Conservation (phyloP, 164 flowering plant species). For the Sedum album region DNA sequence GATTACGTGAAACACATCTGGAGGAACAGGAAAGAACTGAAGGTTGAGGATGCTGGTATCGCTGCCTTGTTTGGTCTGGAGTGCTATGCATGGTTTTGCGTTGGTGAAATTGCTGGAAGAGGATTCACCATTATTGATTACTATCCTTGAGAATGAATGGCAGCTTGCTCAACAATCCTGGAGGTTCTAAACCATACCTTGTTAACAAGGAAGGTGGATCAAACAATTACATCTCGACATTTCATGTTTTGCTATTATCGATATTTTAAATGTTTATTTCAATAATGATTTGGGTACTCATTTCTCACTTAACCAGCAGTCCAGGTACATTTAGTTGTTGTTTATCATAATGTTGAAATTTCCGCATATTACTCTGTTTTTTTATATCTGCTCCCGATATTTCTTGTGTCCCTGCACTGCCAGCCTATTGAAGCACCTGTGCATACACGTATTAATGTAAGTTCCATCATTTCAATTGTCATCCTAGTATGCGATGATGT, state of each 20-base stretch:
- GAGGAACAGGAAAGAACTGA: constrained; percentile 7
- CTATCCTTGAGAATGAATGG: constrained; percentile 3
- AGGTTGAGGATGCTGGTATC: constrained; percentile 5
- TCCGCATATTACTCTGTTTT: no score
- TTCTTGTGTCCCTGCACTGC: no score
- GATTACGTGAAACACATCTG: constrained; percentile 4
- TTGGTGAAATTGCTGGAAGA: constrained; percentile 4
- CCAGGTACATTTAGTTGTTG: no score
- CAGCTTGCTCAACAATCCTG: neutral
- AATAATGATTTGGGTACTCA: neutral
- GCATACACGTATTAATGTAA: no score
- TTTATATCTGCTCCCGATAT: no score
- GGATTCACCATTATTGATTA: constrained; percentile 6
- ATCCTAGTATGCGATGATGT: no score
- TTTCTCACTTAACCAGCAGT: neutral
- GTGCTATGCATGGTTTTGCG: constrained; percentile 2
- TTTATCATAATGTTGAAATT: no score
- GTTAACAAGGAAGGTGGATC: neutral
- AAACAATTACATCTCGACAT: neutral
- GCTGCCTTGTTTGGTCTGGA: constrained; percentile 7
- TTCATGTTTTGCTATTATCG: neutral
- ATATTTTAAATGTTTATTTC: neutral
- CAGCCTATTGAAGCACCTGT: no score
- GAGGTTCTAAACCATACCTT: neutral
- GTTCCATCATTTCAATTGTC: no score